Base-by-base conservation (phyloP, 1,284 basidiomycete genomes). In the Ceratobasidium sp. region DNA sequence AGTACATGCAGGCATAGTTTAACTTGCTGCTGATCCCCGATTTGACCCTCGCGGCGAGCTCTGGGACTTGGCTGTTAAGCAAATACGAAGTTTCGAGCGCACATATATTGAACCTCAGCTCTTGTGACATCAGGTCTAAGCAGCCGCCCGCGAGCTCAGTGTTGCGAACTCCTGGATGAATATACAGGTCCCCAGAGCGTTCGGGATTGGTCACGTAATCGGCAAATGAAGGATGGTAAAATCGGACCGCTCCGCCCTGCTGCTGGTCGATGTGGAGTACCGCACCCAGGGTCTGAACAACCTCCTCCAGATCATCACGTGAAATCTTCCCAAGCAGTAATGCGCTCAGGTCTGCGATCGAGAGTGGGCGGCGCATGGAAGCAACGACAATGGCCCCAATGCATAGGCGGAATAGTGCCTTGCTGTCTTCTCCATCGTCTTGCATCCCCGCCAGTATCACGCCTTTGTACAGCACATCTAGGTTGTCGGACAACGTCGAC, bases 71-170 rank as follows among this genome's bases (percentile, higher is more conserved):
- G 7, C 14, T n/a, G 41, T 67, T 55, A 7, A 21, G 21, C 11
- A 26, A 4, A 23, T 64, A 41, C 8, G 62, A 64, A 6, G 62
- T 41, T 30, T 64, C 62, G 11, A 64, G 32, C 16, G 46, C 62
- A 18, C 62, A 64, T 52, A 64, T 64, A 52, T 64, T 64, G 32
- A 64, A 64, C 30, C 35, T 50, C 7, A 64, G 62, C 32, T 64
- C 47, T 8, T 1, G 26, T 16, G 3, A n/a, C 62, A 64, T 50
- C 28, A 14, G 14, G 16, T 38, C 23, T 6, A 64, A 18, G 21
- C 62, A 64, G 7, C 62, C 1, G 8, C 8, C 49, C 1, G 49
- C 62, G 8, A 64, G 46, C 6, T 38, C n/a, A 1, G 43, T 41
- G 41, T 73, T 62, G 32, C 30, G 35, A 1, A 55, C 38, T 13